Conservation (phyloP, 768 basidiomycete species). For the Coprinopsis sp. region DNA sequence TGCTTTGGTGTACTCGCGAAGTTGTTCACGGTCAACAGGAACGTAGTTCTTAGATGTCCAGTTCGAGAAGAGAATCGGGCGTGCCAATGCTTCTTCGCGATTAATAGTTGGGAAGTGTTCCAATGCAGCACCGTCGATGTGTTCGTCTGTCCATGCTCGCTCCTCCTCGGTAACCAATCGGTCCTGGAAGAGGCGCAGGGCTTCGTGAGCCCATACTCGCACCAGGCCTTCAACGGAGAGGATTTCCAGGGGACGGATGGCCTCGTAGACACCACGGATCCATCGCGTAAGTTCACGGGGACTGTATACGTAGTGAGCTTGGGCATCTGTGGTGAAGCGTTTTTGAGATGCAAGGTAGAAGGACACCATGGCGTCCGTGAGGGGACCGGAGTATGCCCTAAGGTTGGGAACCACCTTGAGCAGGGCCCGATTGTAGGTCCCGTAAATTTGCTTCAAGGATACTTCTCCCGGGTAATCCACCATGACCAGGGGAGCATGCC, state of each 20-base stretch:
- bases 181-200: constrained; percentile 95
- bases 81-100: constrained; percentile 74
- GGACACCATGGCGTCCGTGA: constrained; percentile 95
- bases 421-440: constrained; percentile 93
- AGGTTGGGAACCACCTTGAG: constrained; percentile 95
- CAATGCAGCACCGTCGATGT: constrained; percentile 78
- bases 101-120: constrained; percentile 93
- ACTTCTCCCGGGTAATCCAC: constrained; percentile 98
- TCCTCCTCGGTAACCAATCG: constrained; percentile 92
- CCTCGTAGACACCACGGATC: constrained; percentile 96
- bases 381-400: constrained; percentile 86
- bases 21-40: constrained; percentile 86
- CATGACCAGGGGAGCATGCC: constrained; percentile 97
- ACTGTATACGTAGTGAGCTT: constrained; percentile 98
- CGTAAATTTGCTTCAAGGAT: constrained; percentile 97
- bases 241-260: constrained; percentile 90
- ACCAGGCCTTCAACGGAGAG: constrained; percentile 93
- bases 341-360: constrained; percentile 94
- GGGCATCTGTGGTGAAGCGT: constrained; percentile 92
- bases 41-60: constrained; percentile 99
- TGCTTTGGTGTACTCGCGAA: constrained; percentile 96
- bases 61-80: constrained; percentile 96
- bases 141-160: constrained; percentile 90
- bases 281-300: constrained; percentile 98
- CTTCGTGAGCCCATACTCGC: constrained; percentile 97